Evolutionary conservation across 148 eudicot genomes (phyloP), one percentile per base, ranked within the genome.

Genomic region (Cornus florida): DNA sequence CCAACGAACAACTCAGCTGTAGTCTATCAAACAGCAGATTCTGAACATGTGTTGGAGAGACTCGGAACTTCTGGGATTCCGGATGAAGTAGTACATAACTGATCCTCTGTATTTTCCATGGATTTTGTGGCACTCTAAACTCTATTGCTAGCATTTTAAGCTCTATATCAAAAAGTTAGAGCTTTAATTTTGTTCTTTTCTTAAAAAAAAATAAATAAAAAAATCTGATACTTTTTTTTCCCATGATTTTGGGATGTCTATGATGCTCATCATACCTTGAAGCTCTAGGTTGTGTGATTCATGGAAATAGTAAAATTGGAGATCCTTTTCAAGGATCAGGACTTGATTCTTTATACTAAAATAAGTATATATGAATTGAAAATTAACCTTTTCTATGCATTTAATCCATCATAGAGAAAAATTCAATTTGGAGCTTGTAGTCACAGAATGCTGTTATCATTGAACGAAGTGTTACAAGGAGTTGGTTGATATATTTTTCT

Each of bases 11-110:
- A 82, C 82, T 73, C 97, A 50, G 83, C 91, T 80, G 81, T 90
- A 74, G 94, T 90, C 79, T 94, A 90, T 83, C 96, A 92, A 84
- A 87, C 93, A 69, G 97, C 92, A 77, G 97, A 94, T 80, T 92
- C 93, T 69, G 97, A 94, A 20, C 96, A 86, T 65, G 92, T 86
- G 69, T 70, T 90, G 85, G 92, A 92, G 85, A 90, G 94, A 84
- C 43, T 88, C 64, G 90, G 93, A 76, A 88, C 93, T 60, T 88
- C 89, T 77, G 93, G 92, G 72, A 82, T 83, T 75, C 83, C 88
- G 22, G 94, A 92, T 69, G 96, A 94, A 77, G 94, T 92, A 89
- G 78, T 86, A 23, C 50, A 65, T 78, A 75, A 41, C 53, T 73
- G 70, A 23, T 80, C 71, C 83, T 70, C 10, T 65, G 7, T 77